A percentile compares a stretch with the other conserved stretches of the same genome.
Evolutionary conservation across 169 alveolate species (phyloP).

Genomic region (Plasmodium relictum): DNA sequence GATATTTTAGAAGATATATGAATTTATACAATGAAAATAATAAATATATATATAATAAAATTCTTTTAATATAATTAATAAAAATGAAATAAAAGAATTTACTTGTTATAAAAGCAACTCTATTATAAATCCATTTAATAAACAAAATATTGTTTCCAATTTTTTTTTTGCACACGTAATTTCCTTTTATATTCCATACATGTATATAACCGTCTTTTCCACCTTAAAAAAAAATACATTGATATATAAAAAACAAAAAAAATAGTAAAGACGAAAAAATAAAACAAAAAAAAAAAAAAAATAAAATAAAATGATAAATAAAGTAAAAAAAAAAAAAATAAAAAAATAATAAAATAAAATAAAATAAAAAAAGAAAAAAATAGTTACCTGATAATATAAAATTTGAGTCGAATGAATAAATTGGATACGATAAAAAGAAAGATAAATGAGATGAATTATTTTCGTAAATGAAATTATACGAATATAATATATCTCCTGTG

Average conservation of each 20-base stretch:
- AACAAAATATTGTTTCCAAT: constrained; percentile 53
- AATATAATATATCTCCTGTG: constrained; percentile 52
- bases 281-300: not conserved
- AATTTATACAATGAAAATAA: not conserved
- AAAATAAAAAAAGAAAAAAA: not conserved
- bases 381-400: constrained; percentile 48
- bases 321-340: not conserved
- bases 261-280: not conserved
- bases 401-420: constrained; percentile 70
- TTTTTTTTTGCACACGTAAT: constrained; percentile 44
- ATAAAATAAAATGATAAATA: not conserved
- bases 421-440: constrained; percentile 30
- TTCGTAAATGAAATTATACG: constrained; percentile 49
- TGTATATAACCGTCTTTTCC: constrained; percentile 70
- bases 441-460: constrained; percentile 3
- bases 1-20: not conserved
- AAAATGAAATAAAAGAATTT: constrained; percentile 9
- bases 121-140: constrained; percentile 60
- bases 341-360: not conserved
- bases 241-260: not conserved
- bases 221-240: constrained; percentile 18
- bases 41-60: not conserved
- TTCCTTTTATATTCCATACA: constrained; percentile 45
- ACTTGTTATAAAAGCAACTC: constrained; percentile 70
- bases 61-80: not conserved